Evolutionary conservation across 257 asterid species (phyloP), one percentile per base, ranked within the genome.

Genomic region (Euphrasia confusa): DNA sequence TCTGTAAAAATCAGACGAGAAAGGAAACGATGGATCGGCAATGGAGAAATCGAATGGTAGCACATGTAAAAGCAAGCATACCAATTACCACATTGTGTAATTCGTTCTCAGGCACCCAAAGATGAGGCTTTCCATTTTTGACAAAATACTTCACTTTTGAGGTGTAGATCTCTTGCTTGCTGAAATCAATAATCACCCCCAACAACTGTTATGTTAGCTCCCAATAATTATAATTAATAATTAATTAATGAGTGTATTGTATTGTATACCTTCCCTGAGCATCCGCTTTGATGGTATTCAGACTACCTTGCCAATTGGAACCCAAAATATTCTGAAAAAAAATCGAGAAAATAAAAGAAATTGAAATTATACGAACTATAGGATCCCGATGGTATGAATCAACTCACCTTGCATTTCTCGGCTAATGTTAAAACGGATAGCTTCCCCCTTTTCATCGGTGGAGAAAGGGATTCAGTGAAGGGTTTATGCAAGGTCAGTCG

Each of bases 41-140:
- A 55, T 35, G 42, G 56, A 68, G 58, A 7, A 64, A 58, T 13
- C 52, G 11, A 54, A 7, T 37, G 24, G 24, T 21, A 21, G 24
- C 24, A 21, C 24, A 21, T 11, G 18, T 17, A 45, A 35, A 61
- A 54, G 40, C 45, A 68, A 15, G 1, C 65, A 32, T 83, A 2
- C 3, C 24, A 21, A 21, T 21, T 30, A 91, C 98, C 94, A 88
- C 95, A 83, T 86, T 84, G 74, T 88, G 98, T 79, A 81, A 72
- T 74, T 92, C 97, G 70, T 81, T 83, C 73, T 84, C 93, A 10
- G 97, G 90, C n/a, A 92, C 77, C 97, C 97, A 88, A 44, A 92
- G 70, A 63, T 83, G 81, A 7, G 94, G 95, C 74, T 74, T 81
- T 64, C 95, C 99, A 68, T 77, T 89, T 73, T 70, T 84, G 68